These are phyloP conservation scores for Phlebiopsis flavidoalba DNA, from an alignment of 768 basidiomycete genomes.

Conservation along the genomic window DNA sequence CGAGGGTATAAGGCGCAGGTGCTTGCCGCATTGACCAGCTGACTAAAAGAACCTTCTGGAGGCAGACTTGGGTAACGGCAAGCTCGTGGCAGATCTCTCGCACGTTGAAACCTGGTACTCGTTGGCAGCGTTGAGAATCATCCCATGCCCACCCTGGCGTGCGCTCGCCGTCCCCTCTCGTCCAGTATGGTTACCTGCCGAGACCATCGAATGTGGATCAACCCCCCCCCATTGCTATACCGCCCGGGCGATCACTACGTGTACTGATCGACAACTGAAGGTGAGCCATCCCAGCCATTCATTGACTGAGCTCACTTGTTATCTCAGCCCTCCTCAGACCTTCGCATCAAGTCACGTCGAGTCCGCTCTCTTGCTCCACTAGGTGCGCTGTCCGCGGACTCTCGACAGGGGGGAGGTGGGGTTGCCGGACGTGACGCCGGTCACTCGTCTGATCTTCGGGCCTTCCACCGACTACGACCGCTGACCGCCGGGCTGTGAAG, in stretches of 20 bases:
- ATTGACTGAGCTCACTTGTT: too few species aligned
- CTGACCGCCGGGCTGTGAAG: too few species aligned
- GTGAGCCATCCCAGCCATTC: too few species aligned
- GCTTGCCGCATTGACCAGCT: background rate
- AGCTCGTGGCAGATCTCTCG: conserved; percentile 45
- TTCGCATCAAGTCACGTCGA: conserved; percentile 79
- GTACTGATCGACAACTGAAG: conserved; percentile 58
- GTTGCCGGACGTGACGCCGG: too few species aligned
- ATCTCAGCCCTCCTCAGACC: too few species aligned
- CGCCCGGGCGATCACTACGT: conserved; percentile 53
- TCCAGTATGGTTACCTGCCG: too few species aligned
- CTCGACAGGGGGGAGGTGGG: too few species aligned
- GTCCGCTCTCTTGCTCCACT: conserved; percentile 68
- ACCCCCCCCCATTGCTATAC: conserved; percentile 23
- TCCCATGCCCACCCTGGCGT: conserved; percentile 53
- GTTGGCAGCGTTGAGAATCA: conserved; percentile 48
- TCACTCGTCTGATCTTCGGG: too few species aligned
- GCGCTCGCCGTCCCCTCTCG: conserved; percentile 51
- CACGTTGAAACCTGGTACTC: conserved; percentile 48
- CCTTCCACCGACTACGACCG: too few species aligned
- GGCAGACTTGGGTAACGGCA: conserved; percentile 45
- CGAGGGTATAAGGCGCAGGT: conserved; percentile 46
- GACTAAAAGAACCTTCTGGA: background rate
- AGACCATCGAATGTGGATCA: conserved; percentile 71
- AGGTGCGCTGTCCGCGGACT: conserved; percentile 72